phyloP scores from a whole-genome alignment of 768 basidiomycete genomes.

The Podaxis mareebaensis region DNA sequence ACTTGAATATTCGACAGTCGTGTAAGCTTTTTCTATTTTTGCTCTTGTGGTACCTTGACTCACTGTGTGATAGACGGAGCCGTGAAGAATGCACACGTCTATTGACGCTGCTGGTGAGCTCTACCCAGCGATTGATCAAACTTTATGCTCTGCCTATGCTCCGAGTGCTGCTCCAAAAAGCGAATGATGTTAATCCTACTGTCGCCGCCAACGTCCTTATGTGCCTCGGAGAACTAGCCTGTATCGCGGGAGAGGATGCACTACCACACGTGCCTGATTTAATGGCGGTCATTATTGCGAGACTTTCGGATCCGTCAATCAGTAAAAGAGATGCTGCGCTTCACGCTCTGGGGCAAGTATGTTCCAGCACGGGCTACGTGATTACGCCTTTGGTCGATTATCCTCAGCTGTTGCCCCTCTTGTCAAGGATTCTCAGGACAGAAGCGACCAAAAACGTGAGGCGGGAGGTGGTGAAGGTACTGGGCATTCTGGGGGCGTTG shows the following conservation, averaged over 20 bases:
- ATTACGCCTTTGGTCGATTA: slow-evolving; percentile 89
- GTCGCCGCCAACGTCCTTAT: slow-evolving; percentile 92
- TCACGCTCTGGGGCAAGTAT: slow-evolving; percentile 92
- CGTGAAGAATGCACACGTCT: slow-evolving; percentile 93
- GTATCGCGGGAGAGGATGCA: slow-evolving; percentile 92
- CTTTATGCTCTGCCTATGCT: slow-evolving; percentile 95
- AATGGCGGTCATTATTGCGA: slow-evolving; percentile 87
- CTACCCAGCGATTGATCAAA: slow-evolving; percentile 92
- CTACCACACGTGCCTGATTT: slow-evolving; percentile 79
- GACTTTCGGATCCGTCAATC: slow-evolving; percentile 86
- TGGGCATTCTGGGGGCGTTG: slow-evolving; percentile 93
- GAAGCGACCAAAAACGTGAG: slow-evolving; percentile 72
- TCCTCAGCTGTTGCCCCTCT: slow-evolving; percentile 83
- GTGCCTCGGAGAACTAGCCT: slow-evolving; percentile 92
- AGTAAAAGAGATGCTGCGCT: slow-evolving; percentile 93
- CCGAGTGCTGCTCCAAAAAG: slow-evolving; percentile 88
- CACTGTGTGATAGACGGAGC: slow-evolving; percentile 56
- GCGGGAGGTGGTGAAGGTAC: slow-evolving; percentile 90
- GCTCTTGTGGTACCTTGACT: neutral
- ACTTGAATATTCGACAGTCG: slow-evolving; percentile 90
- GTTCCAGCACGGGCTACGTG: slow-evolving; percentile 94
- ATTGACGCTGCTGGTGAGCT: slow-evolving; percentile 85
- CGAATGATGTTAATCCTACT: slow-evolving; percentile 78
- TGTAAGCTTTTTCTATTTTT: slow-evolving; percentile 35
- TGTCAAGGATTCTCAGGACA: slow-evolving; percentile 83